Evolutionary conservation across 2,329 filamentous ascomycete species (phyloP).

Genomic region (Verticillium albo-atrum): DNA sequence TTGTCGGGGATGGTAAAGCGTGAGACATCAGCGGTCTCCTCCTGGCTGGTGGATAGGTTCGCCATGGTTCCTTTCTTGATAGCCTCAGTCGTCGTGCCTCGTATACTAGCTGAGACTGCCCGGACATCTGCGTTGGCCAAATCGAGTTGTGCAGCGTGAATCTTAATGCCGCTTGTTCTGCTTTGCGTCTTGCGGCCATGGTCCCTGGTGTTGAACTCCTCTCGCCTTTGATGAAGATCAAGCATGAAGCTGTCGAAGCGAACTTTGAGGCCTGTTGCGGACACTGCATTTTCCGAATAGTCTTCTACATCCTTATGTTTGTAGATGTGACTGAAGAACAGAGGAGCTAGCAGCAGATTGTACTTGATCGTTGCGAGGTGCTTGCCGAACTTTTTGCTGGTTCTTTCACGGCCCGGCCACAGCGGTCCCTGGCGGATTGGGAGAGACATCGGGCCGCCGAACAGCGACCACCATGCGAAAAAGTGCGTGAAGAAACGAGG

Average conservation of each 20-base stretch:
- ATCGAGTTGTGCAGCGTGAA: slow-evolving; percentile 91
- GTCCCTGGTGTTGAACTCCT: slow-evolving; percentile 81
- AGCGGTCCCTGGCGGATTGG: slow-evolving; percentile 88
- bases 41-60: slow-evolving; percentile 46
- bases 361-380: slow-evolving; percentile 99
- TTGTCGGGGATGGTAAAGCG: slow-evolving; percentile 94
- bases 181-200: slow-evolving; percentile 72
- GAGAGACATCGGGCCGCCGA: slow-evolving; percentile 89
- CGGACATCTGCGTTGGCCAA: slow-evolving; percentile 87
- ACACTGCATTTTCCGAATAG: slow-evolving; percentile 69
- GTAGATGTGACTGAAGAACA: slow-evolving; percentile 96
- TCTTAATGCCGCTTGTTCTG: slow-evolving; percentile 88
- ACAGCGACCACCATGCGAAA: slow-evolving; percentile 96
- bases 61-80: slow-evolving; percentile 57
- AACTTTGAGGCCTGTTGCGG: slow-evolving; percentile 93
- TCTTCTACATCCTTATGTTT: slow-evolving; percentile 97
- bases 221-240: slow-evolving; percentile 88
- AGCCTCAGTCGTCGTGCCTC: slow-evolving; percentile 72
- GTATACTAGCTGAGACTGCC: slow-evolving; percentile 87
- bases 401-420: slow-evolving; percentile 91
- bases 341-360: slow-evolving; percentile 82
- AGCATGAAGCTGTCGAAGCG: slow-evolving; percentile 96
- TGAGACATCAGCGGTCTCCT: slow-evolving; percentile 66
- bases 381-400: slow-evolving; percentile 96
- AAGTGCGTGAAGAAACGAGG: slow-evolving; percentile 98